Conservation (phyloP, 768 basidiomycete species). For the Coprinopsis marcescibilis region DNA sequence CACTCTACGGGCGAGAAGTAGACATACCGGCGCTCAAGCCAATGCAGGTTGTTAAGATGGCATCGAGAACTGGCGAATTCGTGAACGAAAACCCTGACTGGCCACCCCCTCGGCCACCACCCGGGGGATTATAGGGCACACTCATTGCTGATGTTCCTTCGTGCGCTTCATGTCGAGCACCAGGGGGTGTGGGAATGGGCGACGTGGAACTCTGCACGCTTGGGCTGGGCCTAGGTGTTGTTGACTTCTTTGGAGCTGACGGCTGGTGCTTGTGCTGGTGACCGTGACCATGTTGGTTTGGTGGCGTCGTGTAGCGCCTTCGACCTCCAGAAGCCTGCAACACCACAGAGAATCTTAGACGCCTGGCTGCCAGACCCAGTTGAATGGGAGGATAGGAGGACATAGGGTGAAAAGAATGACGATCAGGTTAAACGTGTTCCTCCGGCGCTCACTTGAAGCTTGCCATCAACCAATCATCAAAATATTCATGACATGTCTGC, state of each 20-base stretch:
- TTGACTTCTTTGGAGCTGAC: not conserved
- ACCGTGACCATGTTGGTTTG: not conserved
- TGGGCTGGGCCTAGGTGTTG: not conserved
- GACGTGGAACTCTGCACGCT: not conserved
- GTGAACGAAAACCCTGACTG: constrained; percentile 33
- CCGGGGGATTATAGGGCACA: constrained; percentile 39
- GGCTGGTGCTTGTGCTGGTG: not conserved
- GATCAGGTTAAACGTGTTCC: not conserved
- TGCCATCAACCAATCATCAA: too few species aligned
- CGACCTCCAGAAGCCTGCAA: not conserved
- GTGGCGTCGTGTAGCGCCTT: not conserved
- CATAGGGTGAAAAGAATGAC: not conserved
- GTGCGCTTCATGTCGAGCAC: constrained; percentile 34
- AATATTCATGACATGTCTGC: too few species aligned
- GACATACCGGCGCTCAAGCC: constrained; percentile 54
- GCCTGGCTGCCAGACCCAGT: not conserved
- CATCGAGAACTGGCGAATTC: constrained; percentile 44
- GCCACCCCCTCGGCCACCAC: constrained; percentile 27
- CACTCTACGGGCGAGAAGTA: not conserved
- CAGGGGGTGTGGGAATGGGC: constrained; percentile 14
- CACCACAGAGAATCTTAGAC: too few species aligned
- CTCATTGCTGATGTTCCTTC: constrained; percentile 34
- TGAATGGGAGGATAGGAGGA: not conserved
- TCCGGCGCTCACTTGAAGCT: too few species aligned
- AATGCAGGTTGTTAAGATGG: constrained; percentile 51